phyloP scores from a whole-genome alignment of 331 rosid genomes.

The Dryas integrifolia region DNA sequence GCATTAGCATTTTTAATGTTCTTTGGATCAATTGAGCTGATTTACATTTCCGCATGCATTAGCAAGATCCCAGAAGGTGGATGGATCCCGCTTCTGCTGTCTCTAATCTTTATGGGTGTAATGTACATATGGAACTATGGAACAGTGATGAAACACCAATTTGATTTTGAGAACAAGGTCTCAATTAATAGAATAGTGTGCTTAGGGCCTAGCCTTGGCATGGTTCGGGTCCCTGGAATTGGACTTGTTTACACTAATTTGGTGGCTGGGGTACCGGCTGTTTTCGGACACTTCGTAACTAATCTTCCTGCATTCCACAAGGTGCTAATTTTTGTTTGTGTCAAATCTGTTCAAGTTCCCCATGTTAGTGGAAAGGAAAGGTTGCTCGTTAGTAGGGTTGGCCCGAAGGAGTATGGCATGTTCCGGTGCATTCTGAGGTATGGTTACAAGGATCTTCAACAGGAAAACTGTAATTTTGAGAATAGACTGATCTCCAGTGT shows the following conservation, averaged over 20 bases:
- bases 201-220: conserved; percentile 65
- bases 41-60: conserved; percentile 59
- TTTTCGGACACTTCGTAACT: conserved; percentile 71
- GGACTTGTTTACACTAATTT: conserved; percentile 59
- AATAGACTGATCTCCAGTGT: conserved; percentile 46
- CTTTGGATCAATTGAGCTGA: conserved; percentile 61
- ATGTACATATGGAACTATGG: conserved; percentile 80
- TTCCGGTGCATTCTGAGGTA: conserved; percentile 63
- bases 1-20: conserved; percentile 48
- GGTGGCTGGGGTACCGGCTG: conserved; percentile 58
- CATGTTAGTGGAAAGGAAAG: conserved; percentile 47
- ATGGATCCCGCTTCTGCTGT: conserved; percentile 63
- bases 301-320: conserved; percentile 75
- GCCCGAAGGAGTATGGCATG: conserved; percentile 57
- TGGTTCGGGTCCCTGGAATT: conserved; percentile 72
- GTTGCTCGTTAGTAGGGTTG: conserved; percentile 53
- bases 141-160: conserved; percentile 62
- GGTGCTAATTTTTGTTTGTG: conserved; percentile 60
- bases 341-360: conserved; percentile 66
- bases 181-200: conserved; percentile 52
- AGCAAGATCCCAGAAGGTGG: conserved; percentile 69
- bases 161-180: conserved; percentile 75
- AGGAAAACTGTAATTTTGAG: conserved; percentile 59
- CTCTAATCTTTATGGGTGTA: conserved; percentile 43
- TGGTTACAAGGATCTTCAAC: conserved; percentile 75